These are phyloP conservation scores for Aspergillus taichungensis DNA, from an alignment of 495 filamentous ascomycete genomes.

Conservation along the genomic window DNA sequence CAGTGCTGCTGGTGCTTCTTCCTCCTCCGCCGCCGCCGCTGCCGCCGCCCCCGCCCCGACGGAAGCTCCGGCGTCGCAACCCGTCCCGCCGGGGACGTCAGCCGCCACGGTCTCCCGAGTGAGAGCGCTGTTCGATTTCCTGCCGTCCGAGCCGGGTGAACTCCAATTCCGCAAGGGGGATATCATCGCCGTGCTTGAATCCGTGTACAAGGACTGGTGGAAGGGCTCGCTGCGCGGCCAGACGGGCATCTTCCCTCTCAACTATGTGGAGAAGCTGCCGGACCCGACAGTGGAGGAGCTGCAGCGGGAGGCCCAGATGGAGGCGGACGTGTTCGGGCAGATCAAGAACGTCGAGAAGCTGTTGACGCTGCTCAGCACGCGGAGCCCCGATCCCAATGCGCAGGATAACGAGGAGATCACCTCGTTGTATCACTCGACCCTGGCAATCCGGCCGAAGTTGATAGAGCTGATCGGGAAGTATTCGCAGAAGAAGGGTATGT, in stretches of 20 bases:
- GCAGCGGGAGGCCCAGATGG: slow-evolving; percentile 94
- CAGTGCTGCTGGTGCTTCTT: slow-evolving; percentile 18
- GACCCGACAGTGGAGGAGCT: slow-evolving; percentile 93
- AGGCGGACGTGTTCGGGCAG: slow-evolving; percentile 93
- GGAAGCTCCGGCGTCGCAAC: slow-evolving; percentile 33
- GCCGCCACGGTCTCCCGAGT: slow-evolving; percentile 97
- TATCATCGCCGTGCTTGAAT: slow-evolving; percentile 93
- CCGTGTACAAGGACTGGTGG: slow-evolving; percentile 99
- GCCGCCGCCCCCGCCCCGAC: slow-evolving; percentile 34
- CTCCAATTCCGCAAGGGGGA: slow-evolving; percentile 94
- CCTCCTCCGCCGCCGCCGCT: slow-evolving; percentile 12
- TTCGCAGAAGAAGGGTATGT: slow-evolving; percentile 91
- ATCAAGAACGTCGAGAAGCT: slow-evolving; percentile 99
- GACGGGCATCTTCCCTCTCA: slow-evolving; percentile 95
- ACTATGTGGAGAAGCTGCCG: slow-evolving; percentile 95
- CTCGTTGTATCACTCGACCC: slow-evolving; percentile 82
- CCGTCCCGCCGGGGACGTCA: slow-evolving; percentile 63
- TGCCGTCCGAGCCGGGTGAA: slow-evolving; percentile 87
- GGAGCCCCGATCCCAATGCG: slow-evolving; percentile 74
- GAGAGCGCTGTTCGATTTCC: slow-evolving; percentile 87
- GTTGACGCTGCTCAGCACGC: slow-evolving; percentile 88
- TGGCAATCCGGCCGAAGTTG: slow-evolving; percentile 90
- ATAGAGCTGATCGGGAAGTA: slow-evolving; percentile 99
- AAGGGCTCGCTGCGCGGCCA: slow-evolving; percentile 89
- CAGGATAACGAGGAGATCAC: slow-evolving; percentile 92